Evolutionary conservation across 1,284 basidiomycete species (phyloP).

Genomic region (Schizopora paradoxa): DNA sequence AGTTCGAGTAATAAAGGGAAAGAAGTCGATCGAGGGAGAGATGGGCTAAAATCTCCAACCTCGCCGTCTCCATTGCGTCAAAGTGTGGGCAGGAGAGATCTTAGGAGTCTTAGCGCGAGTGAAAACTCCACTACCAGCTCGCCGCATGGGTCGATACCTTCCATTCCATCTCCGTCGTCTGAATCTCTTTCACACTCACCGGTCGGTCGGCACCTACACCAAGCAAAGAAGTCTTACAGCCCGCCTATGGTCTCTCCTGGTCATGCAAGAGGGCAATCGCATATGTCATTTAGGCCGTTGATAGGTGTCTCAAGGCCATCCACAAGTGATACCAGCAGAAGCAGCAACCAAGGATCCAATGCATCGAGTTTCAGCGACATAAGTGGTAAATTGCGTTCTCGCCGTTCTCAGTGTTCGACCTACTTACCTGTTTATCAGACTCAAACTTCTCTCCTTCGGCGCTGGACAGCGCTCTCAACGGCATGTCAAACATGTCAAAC

Average conservation of each 20-base stretch:
- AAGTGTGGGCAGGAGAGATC: conserved; percentile 37
- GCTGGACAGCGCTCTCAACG: conserved; percentile 68
- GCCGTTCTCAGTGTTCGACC: conserved; percentile 5
- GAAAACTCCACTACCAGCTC: conserved; percentile 56
- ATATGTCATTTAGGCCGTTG: conserved; percentile 40
- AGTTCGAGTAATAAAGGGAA: conserved; percentile 32
- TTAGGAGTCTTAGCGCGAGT: conserved; percentile 19
- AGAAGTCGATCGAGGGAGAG: conserved; percentile 41
- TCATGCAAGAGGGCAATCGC: conserved; percentile 43
- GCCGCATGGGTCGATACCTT: conserved; percentile 68
- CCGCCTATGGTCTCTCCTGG: conserved; percentile 52
- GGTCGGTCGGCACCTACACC: conserved; percentile 46
- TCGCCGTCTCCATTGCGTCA: conserved; percentile 44
- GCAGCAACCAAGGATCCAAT: conserved; percentile 61
- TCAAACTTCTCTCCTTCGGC: conserved; percentile 68
- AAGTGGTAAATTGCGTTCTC: conserved; percentile 49
- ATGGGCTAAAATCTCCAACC: conserved; percentile 34
- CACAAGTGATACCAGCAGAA: conserved; percentile 52
- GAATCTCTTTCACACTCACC: conserved; percentile 45
- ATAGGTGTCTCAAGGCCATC: conserved; percentile 29
- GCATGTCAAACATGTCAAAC: conserved; percentile 65
- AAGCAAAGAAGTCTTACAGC: conserved; percentile 48
- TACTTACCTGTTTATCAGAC: conserved; percentile 34
- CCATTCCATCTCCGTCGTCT: conserved; percentile 64
- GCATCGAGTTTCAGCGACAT: conserved; percentile 80